A percentile compares a stretch with the other conserved stretches of the same genome.
These are phyloP conservation scores for Yamadazyma olivae DNA, from an alignment of 805 yeast species.

Conservation along the genomic window DNA sequence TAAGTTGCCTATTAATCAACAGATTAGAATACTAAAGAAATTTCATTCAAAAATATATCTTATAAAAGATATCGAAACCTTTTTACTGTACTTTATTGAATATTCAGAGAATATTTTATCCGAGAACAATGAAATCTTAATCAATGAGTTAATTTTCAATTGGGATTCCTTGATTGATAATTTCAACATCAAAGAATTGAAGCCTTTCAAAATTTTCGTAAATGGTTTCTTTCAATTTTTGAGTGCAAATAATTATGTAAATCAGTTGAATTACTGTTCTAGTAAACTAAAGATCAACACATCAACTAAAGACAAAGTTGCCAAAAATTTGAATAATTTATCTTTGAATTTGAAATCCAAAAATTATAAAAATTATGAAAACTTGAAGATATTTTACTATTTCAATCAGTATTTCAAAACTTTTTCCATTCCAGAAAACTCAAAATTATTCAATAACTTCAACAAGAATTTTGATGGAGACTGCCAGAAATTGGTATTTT, in stretches of 20 bases:
- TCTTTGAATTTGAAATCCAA: slow-evolving; percentile 10
- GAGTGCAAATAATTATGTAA: slow-evolving; percentile 6
- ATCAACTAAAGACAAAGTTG: neutral
- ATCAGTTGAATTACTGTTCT: slow-evolving; percentile 14
- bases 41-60: slow-evolving; percentile 6
- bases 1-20: slow-evolving; percentile 10
- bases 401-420: slow-evolving; percentile 10
- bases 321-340: slow-evolving; percentile 11
- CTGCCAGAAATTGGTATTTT: slow-evolving; percentile 8
- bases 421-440: slow-evolving; percentile 9
- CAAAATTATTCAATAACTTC: slow-evolving; percentile 6
- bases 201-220: slow-evolving; percentile 7
- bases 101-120: slow-evolving; percentile 8
- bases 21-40: slow-evolving; percentile 10
- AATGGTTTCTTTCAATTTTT: slow-evolving; percentile 7
- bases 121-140: slow-evolving; percentile 11
- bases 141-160: slow-evolving; percentile 12
- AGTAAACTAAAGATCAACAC: slow-evolving; percentile 6
- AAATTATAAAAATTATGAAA: slow-evolving; percentile 10
- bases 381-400: slow-evolving; percentile 12
- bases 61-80: slow-evolving; percentile 7
- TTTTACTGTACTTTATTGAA: slow-evolving; percentile 5
- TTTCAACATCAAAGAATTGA: slow-evolving; percentile 5
- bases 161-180: slow-evolving; percentile 9
- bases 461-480: slow-evolving; percentile 7